Base-by-base conservation (phyloP, 2,329 filamentous ascomycete genomes). In the Calonectria henricotiae region DNA sequence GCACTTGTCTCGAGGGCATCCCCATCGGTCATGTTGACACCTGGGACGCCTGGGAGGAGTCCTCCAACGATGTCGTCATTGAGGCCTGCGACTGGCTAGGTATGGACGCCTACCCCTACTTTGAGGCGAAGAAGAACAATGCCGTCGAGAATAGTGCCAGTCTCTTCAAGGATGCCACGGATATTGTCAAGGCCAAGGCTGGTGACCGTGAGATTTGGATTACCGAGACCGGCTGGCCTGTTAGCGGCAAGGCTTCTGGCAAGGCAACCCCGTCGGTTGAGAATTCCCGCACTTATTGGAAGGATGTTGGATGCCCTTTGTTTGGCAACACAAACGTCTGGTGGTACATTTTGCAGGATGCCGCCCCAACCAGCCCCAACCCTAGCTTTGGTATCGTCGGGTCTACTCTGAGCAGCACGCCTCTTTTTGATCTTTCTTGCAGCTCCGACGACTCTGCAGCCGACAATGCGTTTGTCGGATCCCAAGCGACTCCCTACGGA, bases 201-300 rank as follows among this genome's bases (percentile, higher is more conserved):
- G 85, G 87, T 41, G 89, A 89, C 79, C 96, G 95, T 87, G 86
- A 89, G 20, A 89, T 97, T 76, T 96, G 93, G 93, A 88, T 97
- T 72, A 96, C 94, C 32, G 94, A 97, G 87, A 96, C 94, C 17
- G 95, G 95, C 74, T 96, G 93, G 90, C 94, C 95, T 60, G 90
- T 95, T 64, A 90, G 87, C 77, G 95, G 94, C 67, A 84, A 88
- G 73, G 87, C 84, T 1, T 83, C 88, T 71, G 91, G 90, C 75
- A 80, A 89, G 60, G 93, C 90, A 46, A 87, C 92, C 11, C 86
- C 95, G 6, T 91, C 86, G 41, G 72, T 84, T 37, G 84, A 87
- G 64, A 95, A 96, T 79, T 94, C 95, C 49, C 87, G 93, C 85
- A 88, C 83, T n/a, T 98, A 90, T 88, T 97, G 94, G 93, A 87